phyloP scores from a whole-genome alignment of 345 rosid genomes.

The Lumnitzera littorea region DNA sequence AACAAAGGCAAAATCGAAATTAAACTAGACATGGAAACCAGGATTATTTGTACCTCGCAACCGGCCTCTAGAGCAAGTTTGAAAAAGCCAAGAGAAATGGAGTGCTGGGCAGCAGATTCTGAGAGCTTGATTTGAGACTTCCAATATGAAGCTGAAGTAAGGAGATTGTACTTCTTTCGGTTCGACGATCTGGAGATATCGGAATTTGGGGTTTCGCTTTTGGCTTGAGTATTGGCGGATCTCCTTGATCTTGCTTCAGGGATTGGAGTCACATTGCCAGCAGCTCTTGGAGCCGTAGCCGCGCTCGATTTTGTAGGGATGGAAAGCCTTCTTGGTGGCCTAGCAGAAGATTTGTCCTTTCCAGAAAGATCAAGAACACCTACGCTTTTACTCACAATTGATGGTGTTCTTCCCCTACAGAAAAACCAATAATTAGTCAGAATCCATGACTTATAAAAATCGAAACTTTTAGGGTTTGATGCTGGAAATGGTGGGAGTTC shows the following conservation, averaged over 20 bases:
- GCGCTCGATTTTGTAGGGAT: constrained; percentile 46
- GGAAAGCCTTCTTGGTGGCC: constrained; percentile 81
- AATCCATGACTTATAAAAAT: neutral
- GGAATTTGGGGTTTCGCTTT: constrained; percentile 50
- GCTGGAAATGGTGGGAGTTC: too few relatives aligned
- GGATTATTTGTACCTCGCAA: constrained; percentile 50
- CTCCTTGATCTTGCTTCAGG: constrained; percentile 50
- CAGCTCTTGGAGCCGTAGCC: constrained; percentile 25
- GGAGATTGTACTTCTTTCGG: constrained; percentile 36
- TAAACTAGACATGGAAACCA: too few relatives aligned
- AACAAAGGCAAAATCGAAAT: too few relatives aligned
- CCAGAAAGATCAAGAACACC: constrained; percentile 60
- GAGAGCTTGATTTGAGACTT: constrained; percentile 64
- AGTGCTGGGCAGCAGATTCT: constrained; percentile 67
- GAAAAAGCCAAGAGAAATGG: constrained; percentile 77
- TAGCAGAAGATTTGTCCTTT: constrained; percentile 49
- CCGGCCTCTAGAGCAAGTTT: constrained; percentile 83
- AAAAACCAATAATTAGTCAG: neutral
- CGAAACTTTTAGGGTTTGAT: too few relatives aligned
- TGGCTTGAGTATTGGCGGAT: constrained; percentile 23
- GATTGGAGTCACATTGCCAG: constrained; percentile 41
- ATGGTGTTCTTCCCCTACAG: constrained; percentile 33
- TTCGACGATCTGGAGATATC: constrained; percentile 37
- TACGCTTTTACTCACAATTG: constrained; percentile 67
- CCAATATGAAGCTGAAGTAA: constrained; percentile 70